These are phyloP conservation scores for Aspergillus carbonarius DNA, from an alignment of 2,329 filamentous ascomycete genomes.

Conservation along the genomic window DNA sequence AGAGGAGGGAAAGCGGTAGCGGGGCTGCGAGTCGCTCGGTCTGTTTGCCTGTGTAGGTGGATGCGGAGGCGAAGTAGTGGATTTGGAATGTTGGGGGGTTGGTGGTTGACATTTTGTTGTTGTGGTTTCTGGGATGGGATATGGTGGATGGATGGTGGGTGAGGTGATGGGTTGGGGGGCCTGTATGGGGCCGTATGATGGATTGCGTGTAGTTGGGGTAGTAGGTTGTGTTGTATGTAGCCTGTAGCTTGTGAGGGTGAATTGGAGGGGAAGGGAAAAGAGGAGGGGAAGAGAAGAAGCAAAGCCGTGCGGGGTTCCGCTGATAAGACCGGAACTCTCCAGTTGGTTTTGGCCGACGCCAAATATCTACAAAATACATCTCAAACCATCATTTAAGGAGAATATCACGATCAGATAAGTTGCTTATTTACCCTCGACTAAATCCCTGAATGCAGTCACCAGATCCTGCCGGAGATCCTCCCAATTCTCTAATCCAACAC, in stretches of 20 bases:
- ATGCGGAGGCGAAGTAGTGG: constrained; percentile 48
- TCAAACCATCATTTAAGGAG: neutral
- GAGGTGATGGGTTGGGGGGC: neutral
- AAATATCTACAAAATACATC: neutral
- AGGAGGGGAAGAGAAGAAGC: neutral
- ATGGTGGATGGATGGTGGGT: neutral
- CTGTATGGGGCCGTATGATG: too few species aligned
- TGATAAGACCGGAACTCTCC: neutral
- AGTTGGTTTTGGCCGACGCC: neutral
- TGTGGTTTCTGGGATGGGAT: neutral
- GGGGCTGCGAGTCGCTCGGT: constrained; percentile 44
- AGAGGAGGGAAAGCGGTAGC: constrained; percentile 38
- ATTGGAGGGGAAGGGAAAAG: neutral
- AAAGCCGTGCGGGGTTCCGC: neutral
- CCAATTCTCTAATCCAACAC: constrained; percentile 81
- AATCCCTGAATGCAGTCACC: constrained; percentile 61
- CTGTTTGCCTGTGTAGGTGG: constrained; percentile 41
- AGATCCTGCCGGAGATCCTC: constrained; percentile 81
- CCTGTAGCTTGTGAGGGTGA: neutral
- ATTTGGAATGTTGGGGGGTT: constrained; percentile 39
- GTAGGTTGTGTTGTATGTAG: too few species aligned
- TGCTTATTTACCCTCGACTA: constrained; percentile 37
- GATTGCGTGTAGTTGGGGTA: too few species aligned
- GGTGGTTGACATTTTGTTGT: neutral
- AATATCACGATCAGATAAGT: neutral